Percentiles rank a stretch among this genome's conserved stretches.
phyloP scores from a whole-genome alignment of 805 yeast genomes.

The Brettanomyces sp. region DNA sequence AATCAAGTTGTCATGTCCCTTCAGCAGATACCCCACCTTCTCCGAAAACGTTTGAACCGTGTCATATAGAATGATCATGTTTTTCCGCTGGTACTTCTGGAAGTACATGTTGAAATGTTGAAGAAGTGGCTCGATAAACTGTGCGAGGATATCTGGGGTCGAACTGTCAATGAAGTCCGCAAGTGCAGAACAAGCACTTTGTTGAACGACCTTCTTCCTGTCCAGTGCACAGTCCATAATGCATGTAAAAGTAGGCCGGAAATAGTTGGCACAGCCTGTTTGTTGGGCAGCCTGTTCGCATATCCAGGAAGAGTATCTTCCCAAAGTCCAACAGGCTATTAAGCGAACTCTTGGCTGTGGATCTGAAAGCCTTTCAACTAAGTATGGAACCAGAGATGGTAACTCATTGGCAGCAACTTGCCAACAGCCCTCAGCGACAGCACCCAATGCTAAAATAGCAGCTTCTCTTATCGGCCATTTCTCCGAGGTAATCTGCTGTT shows the following conservation, averaged over 20 bases:
- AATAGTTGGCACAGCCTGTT: constrained; percentile 56
- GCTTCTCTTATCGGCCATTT: constrained; percentile 93
- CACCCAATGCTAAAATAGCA: constrained; percentile 89
- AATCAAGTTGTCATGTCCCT: constrained; percentile 46
- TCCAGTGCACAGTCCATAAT: constrained; percentile 72
- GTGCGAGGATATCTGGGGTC: constrained; percentile 50
- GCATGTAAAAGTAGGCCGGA: constrained; percentile 69
- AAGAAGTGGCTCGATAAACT: constrained; percentile 58
- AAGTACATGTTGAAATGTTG: constrained; percentile 69
- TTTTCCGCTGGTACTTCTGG: constrained; percentile 68
- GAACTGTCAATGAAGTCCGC: constrained; percentile 76
- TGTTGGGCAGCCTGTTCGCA: constrained; percentile 55
- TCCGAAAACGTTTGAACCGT: constrained; percentile 87
- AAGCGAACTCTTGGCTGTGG: constrained; percentile 78
- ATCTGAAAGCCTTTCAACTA: constrained; percentile 73
- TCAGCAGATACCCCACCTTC: constrained; percentile 49
- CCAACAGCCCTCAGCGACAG: constrained; percentile 82
- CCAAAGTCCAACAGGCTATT: constrained; percentile 91
- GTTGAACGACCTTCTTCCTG: constrained; percentile 86
- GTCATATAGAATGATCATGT: constrained; percentile 75
- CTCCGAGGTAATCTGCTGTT: constrained; percentile 54
- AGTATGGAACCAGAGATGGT: constrained; percentile 74
- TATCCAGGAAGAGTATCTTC: constrained; percentile 80
- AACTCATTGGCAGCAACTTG: constrained; percentile 61
- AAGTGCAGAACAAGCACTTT: constrained; percentile 83